Evolutionary conservation across 1,284 basidiomycete species (phyloP), one percentile per base, ranked within the genome.

Genomic region (Peniophora sp.): DNA sequence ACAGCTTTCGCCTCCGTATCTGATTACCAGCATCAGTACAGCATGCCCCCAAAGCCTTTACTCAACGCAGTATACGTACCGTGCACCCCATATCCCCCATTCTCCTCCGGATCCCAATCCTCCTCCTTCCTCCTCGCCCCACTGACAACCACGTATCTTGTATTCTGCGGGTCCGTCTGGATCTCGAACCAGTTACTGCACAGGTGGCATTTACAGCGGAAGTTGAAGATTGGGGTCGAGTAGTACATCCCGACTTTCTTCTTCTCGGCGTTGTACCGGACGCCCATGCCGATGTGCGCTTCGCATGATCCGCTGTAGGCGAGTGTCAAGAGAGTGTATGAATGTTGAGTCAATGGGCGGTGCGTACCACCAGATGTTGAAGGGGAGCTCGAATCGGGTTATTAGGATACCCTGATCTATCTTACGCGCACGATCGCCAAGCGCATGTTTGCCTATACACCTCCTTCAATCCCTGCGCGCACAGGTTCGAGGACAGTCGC

Each of bases 211-310:
- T 98, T 99, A 70, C 96, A 99, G 36, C 90, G 78, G 65, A 99
- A 99, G 0, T 84, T 88, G 66, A 76, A 98, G 50, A 99, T 97
- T 2, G 94, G 91, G 0, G 95, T 98, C 0, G 86, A 88, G 62
- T 91, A 92, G 69, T 99, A 99, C 56, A 81, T 84, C n/a, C 95
- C 97, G 17, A 97, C 80, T 67, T 96, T 97, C 70, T 86, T 86
- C 77, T 99, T 99, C 67, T 97, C 93, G 0, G 97, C 97, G 61
- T 99, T 99, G 75, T 97, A 99, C 2, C 97, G 88, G 2, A 97
- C 95, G 24, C 95, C 94, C 79, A 95, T 95, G 15, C 94, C 94
- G 53, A 97, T 92, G 69, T 97, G 94, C 58, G 87, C 88, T 67
- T 94, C 83, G 68, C 95, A 98, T 68, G 85, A 85, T 49, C 85